These are phyloP conservation scores for Rhinocladiella mackenziei DNA, from an alignment of 2,329 filamentous ascomycete species.

Conservation along the genomic window DNA sequence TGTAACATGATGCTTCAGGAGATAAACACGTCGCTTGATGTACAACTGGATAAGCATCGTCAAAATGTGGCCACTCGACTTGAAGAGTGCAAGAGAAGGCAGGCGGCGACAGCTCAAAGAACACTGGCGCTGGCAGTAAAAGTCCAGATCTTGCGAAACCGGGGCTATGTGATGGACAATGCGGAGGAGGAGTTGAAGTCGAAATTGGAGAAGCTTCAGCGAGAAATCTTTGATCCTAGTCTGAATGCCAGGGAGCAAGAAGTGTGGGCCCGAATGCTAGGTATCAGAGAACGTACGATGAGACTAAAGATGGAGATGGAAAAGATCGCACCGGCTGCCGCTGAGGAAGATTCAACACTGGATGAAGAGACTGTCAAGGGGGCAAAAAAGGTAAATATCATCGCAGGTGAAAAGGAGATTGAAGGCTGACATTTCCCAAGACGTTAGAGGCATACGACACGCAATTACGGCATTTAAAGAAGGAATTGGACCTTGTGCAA, in stretches of 20 bases:
- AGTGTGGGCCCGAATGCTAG: constrained; percentile 64
- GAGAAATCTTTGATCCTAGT: constrained; percentile 57
- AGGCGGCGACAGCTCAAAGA: constrained; percentile 57
- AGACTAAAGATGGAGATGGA: constrained; percentile 59
- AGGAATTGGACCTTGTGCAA: constrained; percentile 56
- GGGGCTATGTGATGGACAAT: constrained; percentile 63
- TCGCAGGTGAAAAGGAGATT: background rate
- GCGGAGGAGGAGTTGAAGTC: constrained; percentile 61
- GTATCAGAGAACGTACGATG: constrained; percentile 56
- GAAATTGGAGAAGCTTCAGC: constrained; percentile 56
- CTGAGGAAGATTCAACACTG: constrained; percentile 42
- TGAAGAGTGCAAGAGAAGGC: constrained; percentile 56
- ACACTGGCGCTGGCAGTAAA: constrained; percentile 60
- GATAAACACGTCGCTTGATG: constrained; percentile 60
- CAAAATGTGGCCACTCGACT: constrained; percentile 57
- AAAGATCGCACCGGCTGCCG: constrained; percentile 43
- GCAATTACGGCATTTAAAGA: constrained; percentile 55
- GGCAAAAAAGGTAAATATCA: constrained; percentile 54
- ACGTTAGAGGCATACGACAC: constrained; percentile 50
- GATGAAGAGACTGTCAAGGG: constrained; percentile 57
- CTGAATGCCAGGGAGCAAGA: constrained; percentile 60
- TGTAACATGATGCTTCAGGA: constrained; percentile 59
- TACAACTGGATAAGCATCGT: constrained; percentile 58
- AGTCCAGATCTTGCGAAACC: constrained; percentile 59
- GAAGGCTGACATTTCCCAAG: constrained; percentile 30